Base-by-base conservation (phyloP, 1,139 yeast species). In the Blastobotrys illinoisensis region DNA sequence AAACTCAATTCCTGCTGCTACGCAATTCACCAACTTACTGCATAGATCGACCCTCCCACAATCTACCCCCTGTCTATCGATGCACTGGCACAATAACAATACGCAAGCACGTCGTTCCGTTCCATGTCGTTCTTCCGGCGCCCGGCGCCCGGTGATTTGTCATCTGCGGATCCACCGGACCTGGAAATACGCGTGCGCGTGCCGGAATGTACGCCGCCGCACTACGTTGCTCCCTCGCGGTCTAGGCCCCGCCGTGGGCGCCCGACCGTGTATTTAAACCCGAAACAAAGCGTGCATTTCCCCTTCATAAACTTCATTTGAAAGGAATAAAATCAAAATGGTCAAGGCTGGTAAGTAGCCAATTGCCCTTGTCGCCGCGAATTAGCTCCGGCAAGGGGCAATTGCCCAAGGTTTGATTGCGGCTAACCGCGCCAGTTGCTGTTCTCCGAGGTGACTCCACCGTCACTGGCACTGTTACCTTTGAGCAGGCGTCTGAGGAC, bases 371-470 rank as follows among this genome's bases (percentile, higher is more conserved):
- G 23, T 11, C 7, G 24, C 24, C 6, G 45, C 13, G 13, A n/a
- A 16, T 21, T 21, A 21, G 23, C 23, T 21, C 6, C 4, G 23
- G 23, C 23, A 6, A 6, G 23, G 23, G 4, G 19, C 40, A 32
- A 18, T 45, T 23, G 16, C 4, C 3, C 14, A 20, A 20, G 13
- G 46, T 18, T 19, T 18, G 46, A 43, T 46, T 36, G 24, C 47
- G 16, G 18, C 50, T 51, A 20, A 43, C 46, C 44, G 16, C n/a
- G 21, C 26, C 62, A 82, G 97, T 93, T 73, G 98, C 98, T 74
- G 95, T 93, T 66, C 78, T 93, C 67, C 89, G 96, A 79, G 99
- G 99, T 67, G 97, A 90, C 73, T 81, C 95, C 58, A 83, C 83
- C 66, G 96, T 93, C 66, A 73, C 84, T 61, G 99, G 99, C 70